phyloP scores from a whole-genome alignment of 176 grass and related monocot species.

The barley (Hordeum vulgare) region MorexV3_pseudomolecules_assembly NC_058519.1:604990573-604991072 shows the following conservation, averaged over 20 bases:
- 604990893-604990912: neutral
- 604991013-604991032: neutral
- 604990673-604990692: too few species aligned
- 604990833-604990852: neutral
- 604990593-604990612: too few species aligned
- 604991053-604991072: neutral
- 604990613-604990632: too few species aligned
- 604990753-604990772: too few species aligned
- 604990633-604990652: too few species aligned
- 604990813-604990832: neutral
- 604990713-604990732: too few species aligned
- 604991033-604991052: neutral
- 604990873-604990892: slow-evolving; percentile 8
- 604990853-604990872: slow-evolving; percentile 26
- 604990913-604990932: neutral
- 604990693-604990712: too few species aligned
- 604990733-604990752: too few species aligned
- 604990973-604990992: neutral
- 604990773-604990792: too few species aligned
- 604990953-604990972: neutral
- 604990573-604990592: too few species aligned
- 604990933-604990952: neutral
- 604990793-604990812: neutral
- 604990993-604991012: neutral
- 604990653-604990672: too few species aligned